A percentile compares a stretch with the other conserved stretches of the same genome.
phyloP scores from a whole-genome alignment of 225 moss, liverwort and hornwort species.

The Pseudisothecium myosuroides region DNA sequence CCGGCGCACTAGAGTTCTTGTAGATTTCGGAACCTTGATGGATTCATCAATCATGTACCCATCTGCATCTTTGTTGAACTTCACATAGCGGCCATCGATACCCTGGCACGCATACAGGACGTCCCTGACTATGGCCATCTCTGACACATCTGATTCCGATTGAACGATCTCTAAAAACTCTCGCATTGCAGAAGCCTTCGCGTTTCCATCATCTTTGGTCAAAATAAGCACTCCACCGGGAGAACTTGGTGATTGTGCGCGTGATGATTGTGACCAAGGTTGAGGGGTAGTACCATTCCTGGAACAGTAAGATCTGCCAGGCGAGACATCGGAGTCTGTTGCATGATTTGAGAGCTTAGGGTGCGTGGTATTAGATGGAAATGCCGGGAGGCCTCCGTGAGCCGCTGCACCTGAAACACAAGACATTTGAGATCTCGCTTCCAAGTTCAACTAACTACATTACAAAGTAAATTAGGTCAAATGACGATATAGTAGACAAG shows the following conservation, averaged over 20 bases:
- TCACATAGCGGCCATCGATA: slow-evolving; percentile 89
- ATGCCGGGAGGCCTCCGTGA: slow-evolving; percentile 68
- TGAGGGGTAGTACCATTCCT: slow-evolving; percentile 53
- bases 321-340: slow-evolving; percentile 23
- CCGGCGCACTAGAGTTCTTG: slow-evolving; percentile 75
- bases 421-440: neutral
- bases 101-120: slow-evolving; percentile 93
- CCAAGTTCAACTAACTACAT: neutral
- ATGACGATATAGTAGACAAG: neutral
- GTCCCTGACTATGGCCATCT: slow-evolving; percentile 89
- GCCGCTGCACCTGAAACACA: slow-evolving; percentile 46
- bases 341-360: slow-evolving; percentile 48
- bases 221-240: slow-evolving; percentile 67
- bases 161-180: slow-evolving; percentile 75
- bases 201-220: slow-evolving; percentile 68
- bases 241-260: slow-evolving; percentile 36
- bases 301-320: slow-evolving; percentile 23
- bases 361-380: slow-evolving; percentile 50
- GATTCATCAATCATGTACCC: slow-evolving; percentile 78
- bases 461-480: neutral
- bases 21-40: slow-evolving; percentile 68
- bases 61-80: slow-evolving; percentile 89
- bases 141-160: slow-evolving; percentile 75
- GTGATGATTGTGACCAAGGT: slow-evolving; percentile 28
- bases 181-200: slow-evolving; percentile 71